Conservation (phyloP, 2,329 filamentous ascomycete species). For the Phymatotrichopsis omnivora region DNA sequence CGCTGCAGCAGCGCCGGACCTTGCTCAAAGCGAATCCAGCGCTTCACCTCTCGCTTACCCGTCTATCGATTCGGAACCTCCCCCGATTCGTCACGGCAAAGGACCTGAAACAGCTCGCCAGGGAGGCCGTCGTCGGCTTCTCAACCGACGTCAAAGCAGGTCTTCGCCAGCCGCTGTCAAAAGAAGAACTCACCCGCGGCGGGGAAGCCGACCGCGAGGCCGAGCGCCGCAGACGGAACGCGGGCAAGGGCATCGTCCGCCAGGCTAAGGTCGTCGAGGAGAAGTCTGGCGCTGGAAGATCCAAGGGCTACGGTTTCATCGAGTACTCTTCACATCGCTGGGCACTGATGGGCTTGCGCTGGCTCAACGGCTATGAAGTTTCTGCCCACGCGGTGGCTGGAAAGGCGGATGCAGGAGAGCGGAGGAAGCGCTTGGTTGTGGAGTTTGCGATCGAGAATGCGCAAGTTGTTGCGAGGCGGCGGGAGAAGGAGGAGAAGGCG, state of each 20-base stretch:
- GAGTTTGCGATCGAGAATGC: slow-evolving; percentile 98
- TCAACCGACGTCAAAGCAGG: slow-evolving; percentile 78
- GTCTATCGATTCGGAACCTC: slow-evolving; percentile 83
- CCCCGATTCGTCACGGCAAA: slow-evolving; percentile 75
- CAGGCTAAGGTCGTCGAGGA: slow-evolving; percentile 96
- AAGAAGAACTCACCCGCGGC: slow-evolving; percentile 74
- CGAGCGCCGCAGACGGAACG: slow-evolving; percentile 66
- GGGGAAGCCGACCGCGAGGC: slow-evolving; percentile 70
- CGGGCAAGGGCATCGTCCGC: slow-evolving; percentile 76
- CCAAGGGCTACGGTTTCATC: slow-evolving; percentile 91
- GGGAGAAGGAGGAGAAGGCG: slow-evolving; percentile 50
- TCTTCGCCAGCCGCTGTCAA: slow-evolving; percentile 66
- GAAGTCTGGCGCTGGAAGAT: slow-evolving; percentile 70
- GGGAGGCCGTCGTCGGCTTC: slow-evolving; percentile 89
- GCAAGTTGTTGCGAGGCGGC: slow-evolving; percentile 77
- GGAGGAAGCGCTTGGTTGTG: slow-evolving; percentile 69
- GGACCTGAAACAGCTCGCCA: slow-evolving; percentile 79
- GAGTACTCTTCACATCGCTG: slow-evolving; percentile 91
- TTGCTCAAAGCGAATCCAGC: slow-evolving; percentile 85
- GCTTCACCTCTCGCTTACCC: slow-evolving; percentile 77
- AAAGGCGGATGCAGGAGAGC: slow-evolving; percentile 42
- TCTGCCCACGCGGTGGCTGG: slow-evolving; percentile 39
- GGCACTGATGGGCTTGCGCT: slow-evolving; percentile 88
- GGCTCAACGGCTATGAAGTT: slow-evolving; percentile 66
- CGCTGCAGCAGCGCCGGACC: slow-evolving; percentile 74